A percentile compares a stretch with the other conserved stretches of the same genome.
Evolutionary conservation across 2,329 filamentous ascomycete genomes (phyloP).

Genomic region (Pseudogymnoascus sp.): DNA sequence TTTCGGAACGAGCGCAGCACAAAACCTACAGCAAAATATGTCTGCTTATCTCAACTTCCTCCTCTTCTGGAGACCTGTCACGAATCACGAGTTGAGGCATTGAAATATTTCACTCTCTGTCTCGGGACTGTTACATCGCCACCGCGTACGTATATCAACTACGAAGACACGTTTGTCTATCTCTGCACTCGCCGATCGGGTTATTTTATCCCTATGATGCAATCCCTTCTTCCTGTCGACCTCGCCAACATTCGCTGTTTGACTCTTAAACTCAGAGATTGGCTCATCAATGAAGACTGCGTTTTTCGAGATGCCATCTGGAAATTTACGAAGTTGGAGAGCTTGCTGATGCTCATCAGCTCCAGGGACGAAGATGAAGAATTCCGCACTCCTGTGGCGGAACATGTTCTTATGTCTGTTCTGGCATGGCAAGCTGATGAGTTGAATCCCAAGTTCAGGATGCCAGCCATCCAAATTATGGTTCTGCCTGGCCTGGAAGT

Average conservation of each 20-base stretch:
- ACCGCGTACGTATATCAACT: not conserved
- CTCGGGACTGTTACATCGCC: not conserved
- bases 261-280: not conserved
- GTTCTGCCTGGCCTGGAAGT: not conserved
- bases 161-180: not conserved
- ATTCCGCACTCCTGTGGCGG: not conserved
- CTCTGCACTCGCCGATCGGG: constrained; percentile 1
- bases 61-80: not conserved
- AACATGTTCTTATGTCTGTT: not conserved
- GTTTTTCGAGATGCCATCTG: constrained; percentile 3
- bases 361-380: not conserved
- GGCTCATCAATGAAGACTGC: constrained; percentile 1
- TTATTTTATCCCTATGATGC: not conserved
- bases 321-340: not conserved
- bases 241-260: not conserved
- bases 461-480: not conserved
- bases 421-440: not conserved
- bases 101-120: not conserved
- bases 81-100: not conserved
- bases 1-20: constrained; percentile 27
- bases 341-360: not conserved
- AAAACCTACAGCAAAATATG: constrained; percentile 13
- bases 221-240: not conserved
- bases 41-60: constrained; percentile 7
- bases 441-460: not conserved